These are phyloP conservation scores for Halenospora varia DNA, from an alignment of 495 filamentous ascomycete species.

Conservation along the genomic window DNA sequence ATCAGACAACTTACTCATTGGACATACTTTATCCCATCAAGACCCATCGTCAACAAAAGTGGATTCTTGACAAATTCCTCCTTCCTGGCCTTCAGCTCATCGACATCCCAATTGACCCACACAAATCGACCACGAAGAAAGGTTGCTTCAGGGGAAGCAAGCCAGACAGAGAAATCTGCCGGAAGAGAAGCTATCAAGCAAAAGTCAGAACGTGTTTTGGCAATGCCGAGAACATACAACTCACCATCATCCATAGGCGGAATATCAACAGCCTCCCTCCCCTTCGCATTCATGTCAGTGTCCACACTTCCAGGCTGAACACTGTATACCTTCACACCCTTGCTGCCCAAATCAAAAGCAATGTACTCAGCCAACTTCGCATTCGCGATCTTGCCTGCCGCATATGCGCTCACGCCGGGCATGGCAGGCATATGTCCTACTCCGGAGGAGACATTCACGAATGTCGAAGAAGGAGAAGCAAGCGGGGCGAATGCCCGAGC, in stretches of 20 bases:
- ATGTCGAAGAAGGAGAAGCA: neutral
- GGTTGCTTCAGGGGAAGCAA: constrained; percentile 38
- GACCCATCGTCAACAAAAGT: neutral
- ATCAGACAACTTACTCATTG: too few species aligned
- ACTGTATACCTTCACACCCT: constrained; percentile 30
- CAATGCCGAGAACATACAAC: neutral
- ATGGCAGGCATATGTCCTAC: constrained; percentile 16
- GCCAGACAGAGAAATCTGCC: constrained; percentile 40
- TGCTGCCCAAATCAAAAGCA: constrained; percentile 37
- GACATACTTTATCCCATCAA: neutral
- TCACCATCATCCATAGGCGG: neutral
- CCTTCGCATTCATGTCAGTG: constrained; percentile 27
- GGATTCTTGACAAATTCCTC: constrained; percentile 32
- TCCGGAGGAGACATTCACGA: neutral
- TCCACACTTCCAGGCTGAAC: constrained; percentile 37
- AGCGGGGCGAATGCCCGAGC: constrained; percentile 25
- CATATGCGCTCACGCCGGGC: constrained; percentile 32
- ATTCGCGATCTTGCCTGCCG: constrained; percentile 34
- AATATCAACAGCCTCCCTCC: neutral
- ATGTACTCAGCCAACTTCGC: constrained; percentile 37
- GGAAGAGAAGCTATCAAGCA: constrained; percentile 9
- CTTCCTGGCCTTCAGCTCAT: constrained; percentile 38
- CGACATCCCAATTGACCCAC: constrained; percentile 51
- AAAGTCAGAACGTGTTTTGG: neutral
- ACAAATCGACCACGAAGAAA: constrained; percentile 43